Conservation (phyloP, 2,329 filamentous ascomycete genomes). For the Shiraia bambusicola region DNA sequence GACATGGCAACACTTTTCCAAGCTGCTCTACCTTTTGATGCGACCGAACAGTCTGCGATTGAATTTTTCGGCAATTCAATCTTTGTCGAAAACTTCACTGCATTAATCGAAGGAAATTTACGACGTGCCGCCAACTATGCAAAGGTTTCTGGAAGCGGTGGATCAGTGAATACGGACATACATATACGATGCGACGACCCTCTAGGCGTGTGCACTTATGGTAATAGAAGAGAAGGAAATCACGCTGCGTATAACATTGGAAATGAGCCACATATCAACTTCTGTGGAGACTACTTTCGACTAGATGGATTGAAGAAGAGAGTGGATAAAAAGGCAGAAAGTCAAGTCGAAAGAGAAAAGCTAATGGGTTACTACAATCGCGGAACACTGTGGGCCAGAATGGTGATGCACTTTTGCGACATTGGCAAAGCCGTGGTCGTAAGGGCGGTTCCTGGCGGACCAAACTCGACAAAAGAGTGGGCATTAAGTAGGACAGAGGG, state of each 20-base stretch:
- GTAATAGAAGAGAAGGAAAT: slow-evolving; percentile 31
- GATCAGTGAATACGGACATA: slow-evolving; percentile 30
- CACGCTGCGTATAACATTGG: slow-evolving; percentile 40
- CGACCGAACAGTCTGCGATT: slow-evolving; percentile 21
- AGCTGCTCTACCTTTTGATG: slow-evolving; percentile 26
- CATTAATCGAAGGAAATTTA: slow-evolving; percentile 31
- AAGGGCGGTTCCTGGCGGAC: slow-evolving; percentile 13
- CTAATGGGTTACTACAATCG: slow-evolving; percentile 38
- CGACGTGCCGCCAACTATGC: slow-evolving; percentile 33
- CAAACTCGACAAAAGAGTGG: slow-evolving; percentile 27
- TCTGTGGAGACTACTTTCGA: slow-evolving; percentile 34
- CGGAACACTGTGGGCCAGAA: slow-evolving; percentile 38
- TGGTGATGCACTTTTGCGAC: slow-evolving; percentile 38
- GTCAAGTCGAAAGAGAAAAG: slow-evolving; percentile 25
- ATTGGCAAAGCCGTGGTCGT: slow-evolving; percentile 33
- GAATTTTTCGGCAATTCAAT: slow-evolving; percentile 34
- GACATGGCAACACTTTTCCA: slow-evolving; percentile 37
- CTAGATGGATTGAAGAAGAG: slow-evolving; percentile 26
- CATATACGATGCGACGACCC: slow-evolving; percentile 41
- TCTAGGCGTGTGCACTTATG: slow-evolving; percentile 25
- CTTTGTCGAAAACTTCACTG: slow-evolving; percentile 30
- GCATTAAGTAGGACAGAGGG: slow-evolving; percentile 15
- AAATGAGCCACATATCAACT: slow-evolving; percentile 39
- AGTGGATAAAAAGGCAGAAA: slow-evolving; percentile 26
- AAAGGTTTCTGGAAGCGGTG: slow-evolving; percentile 23